phyloP scores from a whole-genome alignment of 805 yeast species.

The Metschnikowia hibisci region DNA sequence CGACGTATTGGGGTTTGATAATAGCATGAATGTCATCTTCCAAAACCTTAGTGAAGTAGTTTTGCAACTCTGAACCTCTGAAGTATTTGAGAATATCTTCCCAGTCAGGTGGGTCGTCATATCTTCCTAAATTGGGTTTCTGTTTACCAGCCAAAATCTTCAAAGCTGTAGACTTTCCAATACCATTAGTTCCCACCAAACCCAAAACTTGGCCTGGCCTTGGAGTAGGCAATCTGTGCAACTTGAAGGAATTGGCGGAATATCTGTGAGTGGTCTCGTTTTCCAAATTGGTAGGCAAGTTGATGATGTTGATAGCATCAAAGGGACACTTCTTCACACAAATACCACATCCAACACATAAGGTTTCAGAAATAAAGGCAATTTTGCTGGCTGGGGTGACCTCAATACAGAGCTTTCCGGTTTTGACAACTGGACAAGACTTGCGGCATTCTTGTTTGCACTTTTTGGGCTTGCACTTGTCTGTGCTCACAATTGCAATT shows the following conservation, averaged over 20 bases:
- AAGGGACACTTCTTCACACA: slow-evolving; percentile 98
- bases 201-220: slow-evolving; percentile 99
- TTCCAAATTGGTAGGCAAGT: slow-evolving; percentile 92
- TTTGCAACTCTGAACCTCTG: slow-evolving; percentile 97
- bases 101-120: slow-evolving; percentile 97
- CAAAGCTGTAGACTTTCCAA: slow-evolving; percentile 95
- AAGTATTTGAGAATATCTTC: slow-evolving; percentile 84
- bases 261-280: slow-evolving; percentile 93
- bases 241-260: slow-evolving; percentile 95
- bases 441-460: slow-evolving; percentile 98
- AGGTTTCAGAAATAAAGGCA: slow-evolving; percentile 88
- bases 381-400: slow-evolving; percentile 87
- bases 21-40: slow-evolving; percentile 96
- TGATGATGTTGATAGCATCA: slow-evolving; percentile 93
- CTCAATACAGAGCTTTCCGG: slow-evolving; percentile 97
- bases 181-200: slow-evolving; percentile 98
- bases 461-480: slow-evolving; percentile 96
- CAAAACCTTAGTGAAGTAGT: slow-evolving; percentile 87
- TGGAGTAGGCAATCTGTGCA: slow-evolving; percentile 96
- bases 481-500: slow-evolving; percentile 93
- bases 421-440: slow-evolving; percentile 95
- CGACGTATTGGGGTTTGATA: slow-evolving; percentile 98
- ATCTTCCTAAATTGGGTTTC: slow-evolving; percentile 92
- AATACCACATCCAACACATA: slow-evolving; percentile 99
- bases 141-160: slow-evolving; percentile 96